Conservation (phyloP, 2,329 filamentous ascomycete species). For the Penicillium sp. region DNA sequence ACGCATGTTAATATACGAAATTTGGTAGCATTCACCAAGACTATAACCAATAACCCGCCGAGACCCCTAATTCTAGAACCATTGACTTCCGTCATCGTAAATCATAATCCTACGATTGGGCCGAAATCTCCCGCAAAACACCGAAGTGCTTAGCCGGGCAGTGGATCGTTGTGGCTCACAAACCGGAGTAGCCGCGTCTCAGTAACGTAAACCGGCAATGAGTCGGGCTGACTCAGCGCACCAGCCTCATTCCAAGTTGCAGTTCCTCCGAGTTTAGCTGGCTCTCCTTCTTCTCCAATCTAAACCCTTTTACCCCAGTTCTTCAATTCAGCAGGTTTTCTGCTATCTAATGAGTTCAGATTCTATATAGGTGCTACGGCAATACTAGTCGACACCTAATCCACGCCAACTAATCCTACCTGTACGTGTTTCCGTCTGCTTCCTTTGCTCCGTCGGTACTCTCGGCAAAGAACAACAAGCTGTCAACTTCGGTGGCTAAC, state of each 20-base stretch:
- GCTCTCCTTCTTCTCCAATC: constrained; percentile 15
- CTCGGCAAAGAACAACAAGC: constrained; percentile 20
- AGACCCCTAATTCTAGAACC: not conserved
- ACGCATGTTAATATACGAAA: not conserved
- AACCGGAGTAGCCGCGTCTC: not conserved
- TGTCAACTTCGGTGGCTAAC: constrained; percentile 15
- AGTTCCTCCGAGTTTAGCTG: constrained; percentile 11
- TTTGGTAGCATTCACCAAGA: not conserved
- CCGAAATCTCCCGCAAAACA: constrained; percentile 26
- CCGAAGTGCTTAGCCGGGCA: constrained; percentile 23
- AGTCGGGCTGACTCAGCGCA: constrained; percentile 25
- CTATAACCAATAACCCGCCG: not conserved
- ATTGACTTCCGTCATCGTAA: constrained; percentile 11
- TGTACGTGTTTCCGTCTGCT: constrained; percentile 20
- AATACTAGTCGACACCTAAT: constrained; percentile 43
- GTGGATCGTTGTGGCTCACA: constrained; percentile 7
- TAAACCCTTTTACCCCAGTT: constrained; percentile 13
- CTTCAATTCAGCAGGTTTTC: constrained; percentile 30
- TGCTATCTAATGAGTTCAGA: constrained; percentile 43
- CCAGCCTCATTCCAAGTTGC: constrained; percentile 20
- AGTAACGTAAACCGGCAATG: constrained; percentile 16
- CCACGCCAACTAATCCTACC: constrained; percentile 13
- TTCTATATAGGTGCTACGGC: constrained; percentile 41
- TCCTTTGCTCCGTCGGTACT: constrained; percentile 29
- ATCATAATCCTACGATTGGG: constrained; percentile 14